Evolutionary conservation across 2,329 filamentous ascomycete genomes (phyloP).

Genomic region (Aspergillus intermedius): DNA sequence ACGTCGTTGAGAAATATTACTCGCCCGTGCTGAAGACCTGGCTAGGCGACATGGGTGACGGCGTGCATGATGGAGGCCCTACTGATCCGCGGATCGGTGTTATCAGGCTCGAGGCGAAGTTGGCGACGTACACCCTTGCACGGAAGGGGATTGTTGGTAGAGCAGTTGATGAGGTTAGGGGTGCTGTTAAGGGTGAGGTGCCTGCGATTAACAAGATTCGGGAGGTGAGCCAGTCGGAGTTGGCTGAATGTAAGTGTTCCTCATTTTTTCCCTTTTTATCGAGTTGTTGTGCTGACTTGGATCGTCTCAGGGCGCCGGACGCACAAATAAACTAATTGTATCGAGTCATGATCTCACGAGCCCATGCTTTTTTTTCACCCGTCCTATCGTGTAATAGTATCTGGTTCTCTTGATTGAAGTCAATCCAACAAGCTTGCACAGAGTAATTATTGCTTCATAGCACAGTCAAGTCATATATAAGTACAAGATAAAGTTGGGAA

Average conservation of each 20-base stretch:
- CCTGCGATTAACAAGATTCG: slow-evolving; percentile 69
- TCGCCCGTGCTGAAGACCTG: slow-evolving; percentile 68
- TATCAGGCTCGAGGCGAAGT: slow-evolving; percentile 67
- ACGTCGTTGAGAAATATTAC: slow-evolving; percentile 68
- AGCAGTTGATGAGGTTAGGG: slow-evolving; percentile 67
- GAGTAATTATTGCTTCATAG: not conserved
- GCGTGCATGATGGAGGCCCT: slow-evolving; percentile 72
- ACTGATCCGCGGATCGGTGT: slow-evolving; percentile 76
- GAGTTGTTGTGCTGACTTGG: slow-evolving; percentile 5
- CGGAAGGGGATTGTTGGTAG: slow-evolving; percentile 58
- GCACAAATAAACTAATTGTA: slow-evolving; percentile 15
- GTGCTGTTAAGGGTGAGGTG: slow-evolving; percentile 63
- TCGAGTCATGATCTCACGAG: not conserved
- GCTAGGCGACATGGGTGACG: slow-evolving; percentile 79
- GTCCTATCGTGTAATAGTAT: not conserved
- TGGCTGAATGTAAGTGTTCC: slow-evolving; percentile 49
- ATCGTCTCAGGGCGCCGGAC: slow-evolving; percentile 24
- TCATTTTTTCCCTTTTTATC: not conserved
- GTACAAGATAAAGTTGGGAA: not conserved
- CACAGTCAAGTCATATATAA: not conserved
- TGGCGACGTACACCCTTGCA: slow-evolving; percentile 64
- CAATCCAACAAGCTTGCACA: not conserved
- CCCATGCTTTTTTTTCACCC: not conserved
- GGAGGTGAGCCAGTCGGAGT: slow-evolving; percentile 62
- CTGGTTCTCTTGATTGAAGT: not conserved